Conservation (phyloP, 805 yeast species). For the Yamadazyma laniorum region DNA sequence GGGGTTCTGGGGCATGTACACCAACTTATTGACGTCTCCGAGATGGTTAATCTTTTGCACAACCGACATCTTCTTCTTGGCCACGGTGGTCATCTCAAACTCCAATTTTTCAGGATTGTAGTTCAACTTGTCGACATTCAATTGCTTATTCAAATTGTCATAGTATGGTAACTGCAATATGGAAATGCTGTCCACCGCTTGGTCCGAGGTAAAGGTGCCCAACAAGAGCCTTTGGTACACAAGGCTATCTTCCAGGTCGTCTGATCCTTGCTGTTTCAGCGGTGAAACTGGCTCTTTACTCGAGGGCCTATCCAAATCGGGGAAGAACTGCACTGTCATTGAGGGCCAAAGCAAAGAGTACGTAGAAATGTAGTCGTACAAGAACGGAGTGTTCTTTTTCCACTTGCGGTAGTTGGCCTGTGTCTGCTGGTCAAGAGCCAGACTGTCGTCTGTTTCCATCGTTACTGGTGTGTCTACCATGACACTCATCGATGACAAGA, state of each 20-base stretch:
- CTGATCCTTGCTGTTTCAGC: background rate
- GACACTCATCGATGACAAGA: background rate
- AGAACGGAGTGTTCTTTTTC: slow-evolving; percentile 44
- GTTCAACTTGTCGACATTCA: slow-evolving; percentile 35
- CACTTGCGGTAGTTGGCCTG: slow-evolving; percentile 38
- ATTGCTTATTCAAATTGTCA: slow-evolving; percentile 30
- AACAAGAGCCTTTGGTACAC: slow-evolving; percentile 45
- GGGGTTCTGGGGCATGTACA: slow-evolving; percentile 83
- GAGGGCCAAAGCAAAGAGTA: slow-evolving; percentile 45
- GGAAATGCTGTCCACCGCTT: slow-evolving; percentile 47
- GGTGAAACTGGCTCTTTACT: background rate
- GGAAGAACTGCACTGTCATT: slow-evolving; percentile 41
- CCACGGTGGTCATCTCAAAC: slow-evolving; percentile 32
- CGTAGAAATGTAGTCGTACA: slow-evolving; percentile 42
- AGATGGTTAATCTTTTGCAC: slow-evolving; percentile 62
- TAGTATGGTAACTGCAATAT: slow-evolving; percentile 33
- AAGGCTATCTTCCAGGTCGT: slow-evolving; percentile 11
- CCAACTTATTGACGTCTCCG: slow-evolving; percentile 72
- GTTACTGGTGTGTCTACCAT: background rate
- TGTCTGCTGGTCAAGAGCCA: slow-evolving; percentile 25
- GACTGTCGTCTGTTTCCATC: background rate
- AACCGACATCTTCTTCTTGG: slow-evolving; percentile 27
- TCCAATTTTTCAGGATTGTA: slow-evolving; percentile 40
- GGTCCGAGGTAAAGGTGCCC: slow-evolving; percentile 66
- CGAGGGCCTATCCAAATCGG: slow-evolving; percentile 28